Percentiles rank a stretch among this genome's conserved stretches.
These are phyloP conservation scores for Globisporangium viniferum DNA, from an alignment of 352 stramenopile species.

Conservation along the genomic window DNA sequence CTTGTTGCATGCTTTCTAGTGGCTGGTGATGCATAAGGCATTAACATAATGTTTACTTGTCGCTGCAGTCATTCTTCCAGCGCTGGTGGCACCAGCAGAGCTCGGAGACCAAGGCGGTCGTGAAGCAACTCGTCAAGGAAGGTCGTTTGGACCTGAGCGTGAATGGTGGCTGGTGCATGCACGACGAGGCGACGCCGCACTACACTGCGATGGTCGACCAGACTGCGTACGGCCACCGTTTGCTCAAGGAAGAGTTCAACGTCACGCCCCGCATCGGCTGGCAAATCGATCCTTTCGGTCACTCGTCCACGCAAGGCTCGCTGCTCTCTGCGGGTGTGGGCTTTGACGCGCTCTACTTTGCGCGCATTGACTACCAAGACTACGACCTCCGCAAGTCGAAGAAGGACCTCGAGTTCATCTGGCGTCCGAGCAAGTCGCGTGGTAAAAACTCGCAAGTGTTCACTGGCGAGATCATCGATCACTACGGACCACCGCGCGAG, in stretches of 20 bases:
- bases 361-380: conserved; percentile 98
- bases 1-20: background rate
- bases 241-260: conserved; percentile 94
- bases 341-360: conserved; percentile 97
- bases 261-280: conserved; percentile 94
- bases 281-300: conserved; percentile 98
- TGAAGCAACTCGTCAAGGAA: conserved; percentile 89
- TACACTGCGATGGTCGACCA: conserved; percentile 99
- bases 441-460: conserved; percentile 84
- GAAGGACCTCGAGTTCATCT: conserved; percentile 94
- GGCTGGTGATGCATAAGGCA: background rate
- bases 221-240: conserved; percentile 94
- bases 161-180: conserved; percentile 98
- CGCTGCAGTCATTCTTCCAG: conserved; percentile 89
- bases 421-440: conserved; percentile 87
- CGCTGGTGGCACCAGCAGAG: conserved; percentile 95
- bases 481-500: conserved; percentile 69
- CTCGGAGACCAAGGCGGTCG: conserved; percentile 54
- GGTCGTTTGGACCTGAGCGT: conserved; percentile 91
- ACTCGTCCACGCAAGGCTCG: conserved; percentile 90
- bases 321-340: conserved; percentile 89
- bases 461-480: conserved; percentile 84
- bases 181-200: conserved; percentile 96
- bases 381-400: conserved; percentile 84
- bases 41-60: background rate